These are phyloP conservation scores for Monosporozyma servazzii DNA, from an alignment of 805 yeast species.

Conservation along the genomic window DNA sequence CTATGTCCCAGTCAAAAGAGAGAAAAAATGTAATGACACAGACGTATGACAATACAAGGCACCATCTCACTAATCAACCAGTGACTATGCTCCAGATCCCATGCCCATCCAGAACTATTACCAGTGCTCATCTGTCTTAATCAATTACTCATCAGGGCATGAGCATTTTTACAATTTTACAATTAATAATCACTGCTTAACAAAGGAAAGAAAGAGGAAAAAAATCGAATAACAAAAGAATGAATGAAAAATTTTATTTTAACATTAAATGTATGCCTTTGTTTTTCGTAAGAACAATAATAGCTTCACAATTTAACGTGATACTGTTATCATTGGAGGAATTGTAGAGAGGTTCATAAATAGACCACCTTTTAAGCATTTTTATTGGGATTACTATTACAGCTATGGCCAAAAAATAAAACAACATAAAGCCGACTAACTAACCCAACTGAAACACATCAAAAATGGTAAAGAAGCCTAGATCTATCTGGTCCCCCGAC, in stretches of 20 bases:
- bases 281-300: not conserved
- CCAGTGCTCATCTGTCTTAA: not conserved
- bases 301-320: not conserved
- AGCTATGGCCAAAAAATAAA: not conserved
- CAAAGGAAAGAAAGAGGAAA: not conserved
- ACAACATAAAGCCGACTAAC: not conserved
- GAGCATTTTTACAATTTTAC: not conserved
- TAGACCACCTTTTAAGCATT: not conserved
- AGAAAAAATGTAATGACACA: not conserved
- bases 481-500: constrained; percentile 6
- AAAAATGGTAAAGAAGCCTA: constrained; percentile 2
- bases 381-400: not conserved
- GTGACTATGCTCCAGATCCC: not conserved
- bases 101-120: not conserved
- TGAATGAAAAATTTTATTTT: not conserved
- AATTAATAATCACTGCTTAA: not conserved
- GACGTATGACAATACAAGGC: too few species aligned
- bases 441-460: not conserved
- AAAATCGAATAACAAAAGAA: not conserved
- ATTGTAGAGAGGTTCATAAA: not conserved
- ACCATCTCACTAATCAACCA: not conserved
- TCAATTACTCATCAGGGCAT: not conserved
- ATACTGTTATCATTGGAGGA: not conserved
- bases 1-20: not conserved
- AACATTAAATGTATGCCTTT: not conserved